Evolutionary conservation across 2,329 filamentous ascomycete genomes (phyloP).

Genomic region (Hymenotorrendiella dingleyae): DNA sequence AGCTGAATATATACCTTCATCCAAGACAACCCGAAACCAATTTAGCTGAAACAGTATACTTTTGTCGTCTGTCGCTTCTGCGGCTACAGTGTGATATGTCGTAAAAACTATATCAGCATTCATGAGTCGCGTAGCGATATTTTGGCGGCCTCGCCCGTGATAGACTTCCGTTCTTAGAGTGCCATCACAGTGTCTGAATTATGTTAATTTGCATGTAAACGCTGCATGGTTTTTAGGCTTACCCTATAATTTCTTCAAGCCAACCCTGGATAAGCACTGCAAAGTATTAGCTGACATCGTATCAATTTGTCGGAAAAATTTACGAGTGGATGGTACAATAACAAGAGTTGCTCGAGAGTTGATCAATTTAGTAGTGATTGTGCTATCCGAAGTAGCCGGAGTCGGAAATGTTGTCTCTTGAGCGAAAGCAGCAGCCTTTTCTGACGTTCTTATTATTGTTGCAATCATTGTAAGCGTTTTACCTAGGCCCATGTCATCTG

Average conservation of each 20-base stretch:
- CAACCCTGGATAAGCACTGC: not conserved
- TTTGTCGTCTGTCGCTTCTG: constrained; percentile 28
- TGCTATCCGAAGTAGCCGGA: constrained; percentile 4
- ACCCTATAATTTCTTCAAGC: not conserved
- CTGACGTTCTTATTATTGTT: constrained; percentile 37
- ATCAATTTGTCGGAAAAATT: constrained; percentile 13
- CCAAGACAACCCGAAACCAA: constrained; percentile 39
- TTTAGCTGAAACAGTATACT: constrained; percentile 31
- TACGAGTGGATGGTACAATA: constrained; percentile 38
- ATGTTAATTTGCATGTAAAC: not conserved
- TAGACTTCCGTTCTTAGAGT: constrained; percentile 27
- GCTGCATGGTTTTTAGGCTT: not conserved
- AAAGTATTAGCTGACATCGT: not conserved
- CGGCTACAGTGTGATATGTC: constrained; percentile 41
- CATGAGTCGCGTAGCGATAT: constrained; percentile 24
- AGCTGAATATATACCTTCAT: constrained; percentile 41
- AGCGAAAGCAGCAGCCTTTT: constrained; percentile 25
- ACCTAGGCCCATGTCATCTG: constrained; percentile 53
- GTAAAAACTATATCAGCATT: constrained; percentile 39
- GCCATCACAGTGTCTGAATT: constrained; percentile 30
- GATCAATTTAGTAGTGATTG: not conserved
- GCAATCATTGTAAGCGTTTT: constrained; percentile 45
- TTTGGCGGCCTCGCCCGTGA: constrained; percentile 31
- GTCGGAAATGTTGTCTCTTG: not conserved
- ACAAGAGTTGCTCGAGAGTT: constrained; percentile 38